Evolutionary conservation across 75 land plant genomes (phyloP).

Genomic region (Larix kaempferi): DNA sequence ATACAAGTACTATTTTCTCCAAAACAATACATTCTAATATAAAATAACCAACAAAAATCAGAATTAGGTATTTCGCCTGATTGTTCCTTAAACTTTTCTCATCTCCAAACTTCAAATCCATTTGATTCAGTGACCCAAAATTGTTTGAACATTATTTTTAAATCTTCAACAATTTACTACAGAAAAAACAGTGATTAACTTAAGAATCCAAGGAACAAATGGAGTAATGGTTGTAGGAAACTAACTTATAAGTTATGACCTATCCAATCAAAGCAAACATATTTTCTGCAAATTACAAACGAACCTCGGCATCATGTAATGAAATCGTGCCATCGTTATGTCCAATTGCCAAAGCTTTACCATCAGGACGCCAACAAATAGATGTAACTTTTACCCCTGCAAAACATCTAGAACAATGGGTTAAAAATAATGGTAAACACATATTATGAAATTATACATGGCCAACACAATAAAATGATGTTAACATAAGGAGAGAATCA

Average conservation of each 20-base stretch:
- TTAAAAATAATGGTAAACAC: neutral
- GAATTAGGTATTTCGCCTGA: neutral
- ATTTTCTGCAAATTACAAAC: slow-evolving; percentile 8
- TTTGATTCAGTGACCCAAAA: neutral
- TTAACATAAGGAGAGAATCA: no score
- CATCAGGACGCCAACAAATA: slow-evolving; percentile 99
- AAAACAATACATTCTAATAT: no score
- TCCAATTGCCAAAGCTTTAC: slow-evolving; percentile 95
- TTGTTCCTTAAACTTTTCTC: neutral
- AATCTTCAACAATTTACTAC: neutral
- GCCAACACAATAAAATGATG: no score
- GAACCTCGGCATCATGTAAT: slow-evolving; percentile 96
- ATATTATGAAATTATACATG: neutral
- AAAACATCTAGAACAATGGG: slow-evolving; percentile 5
- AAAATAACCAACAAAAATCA: no score
- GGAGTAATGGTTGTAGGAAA: neutral
- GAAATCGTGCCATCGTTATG: slow-evolving; percentile 85
- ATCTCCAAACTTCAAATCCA: neutral
- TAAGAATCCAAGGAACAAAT: neutral
- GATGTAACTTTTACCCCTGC: slow-evolving; percentile 74
- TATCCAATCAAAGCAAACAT: neutral
- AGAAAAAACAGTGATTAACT: neutral
- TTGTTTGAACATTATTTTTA: neutral
- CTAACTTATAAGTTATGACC: neutral
- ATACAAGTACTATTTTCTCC: no score